These are phyloP conservation scores for Geotrichum europaeum DNA, from an alignment of 1,139 yeast genomes.

Conservation along the genomic window DNA sequence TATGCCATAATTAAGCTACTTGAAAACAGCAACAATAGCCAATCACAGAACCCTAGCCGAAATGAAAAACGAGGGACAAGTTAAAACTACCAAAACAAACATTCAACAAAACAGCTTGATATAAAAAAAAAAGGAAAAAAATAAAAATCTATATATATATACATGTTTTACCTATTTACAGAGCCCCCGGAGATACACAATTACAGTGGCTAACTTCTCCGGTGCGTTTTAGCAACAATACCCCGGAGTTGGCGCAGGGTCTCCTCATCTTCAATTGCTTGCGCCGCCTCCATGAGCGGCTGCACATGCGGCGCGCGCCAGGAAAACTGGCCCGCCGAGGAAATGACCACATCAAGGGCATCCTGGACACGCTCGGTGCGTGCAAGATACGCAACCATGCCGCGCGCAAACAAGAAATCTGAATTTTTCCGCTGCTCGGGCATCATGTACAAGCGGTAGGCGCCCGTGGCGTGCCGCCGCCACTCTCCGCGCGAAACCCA, in stretches of 20 bases:
- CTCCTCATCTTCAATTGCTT: slow-evolving; percentile 41
- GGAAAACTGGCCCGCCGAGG: slow-evolving; percentile 61
- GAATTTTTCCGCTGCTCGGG: slow-evolving; percentile 40
- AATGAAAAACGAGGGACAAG: no score
- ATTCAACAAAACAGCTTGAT: no score
- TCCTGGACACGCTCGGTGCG: slow-evolving; percentile 53
- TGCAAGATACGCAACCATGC: slow-evolving; percentile 53
- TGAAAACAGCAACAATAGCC: no score
- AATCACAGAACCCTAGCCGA: no score
- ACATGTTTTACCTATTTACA: neutral
- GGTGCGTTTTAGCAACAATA: slow-evolving; percentile 5
- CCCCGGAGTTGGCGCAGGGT: slow-evolving; percentile 27
- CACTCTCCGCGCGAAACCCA: slow-evolving; percentile 77
- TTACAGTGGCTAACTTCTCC: neutral
- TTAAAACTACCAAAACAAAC: no score
- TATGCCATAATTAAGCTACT: no score
- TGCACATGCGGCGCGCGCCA: slow-evolving; percentile 47
- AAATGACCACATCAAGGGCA: slow-evolving; percentile 60
- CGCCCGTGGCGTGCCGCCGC: slow-evolving; percentile 43
- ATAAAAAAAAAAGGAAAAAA: no score
- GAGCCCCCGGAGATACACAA: neutral
- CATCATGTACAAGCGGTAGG: slow-evolving; percentile 41
- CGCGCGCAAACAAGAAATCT: slow-evolving; percentile 66
- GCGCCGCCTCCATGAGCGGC: slow-evolving; percentile 30
- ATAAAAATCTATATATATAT: no score